phyloP scores from a whole-genome alignment of 768 basidiomycete genomes.

The Boletus reticuloceps region DNA sequence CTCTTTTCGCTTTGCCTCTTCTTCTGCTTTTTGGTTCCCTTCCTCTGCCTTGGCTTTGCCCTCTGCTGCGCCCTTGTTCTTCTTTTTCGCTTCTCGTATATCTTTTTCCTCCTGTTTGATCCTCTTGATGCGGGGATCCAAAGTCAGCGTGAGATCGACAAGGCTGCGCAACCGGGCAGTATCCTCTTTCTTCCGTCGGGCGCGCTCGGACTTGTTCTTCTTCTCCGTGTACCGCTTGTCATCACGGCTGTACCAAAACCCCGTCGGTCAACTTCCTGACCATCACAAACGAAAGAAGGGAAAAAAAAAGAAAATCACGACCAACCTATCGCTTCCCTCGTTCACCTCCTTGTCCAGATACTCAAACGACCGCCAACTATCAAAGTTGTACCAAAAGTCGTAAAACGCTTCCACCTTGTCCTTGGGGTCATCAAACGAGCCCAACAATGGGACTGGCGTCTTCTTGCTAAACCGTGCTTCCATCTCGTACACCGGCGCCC shows the following conservation, averaged over 20 bases:
- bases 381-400: conserved; percentile 99
- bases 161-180: conserved; percentile 82
- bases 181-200: conserved; percentile 96
- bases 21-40: conserved; percentile 64
- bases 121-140: conserved; percentile 94
- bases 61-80: conserved; percentile 46
- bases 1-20: conserved; percentile 73
- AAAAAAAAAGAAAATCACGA: conserved; percentile 7
- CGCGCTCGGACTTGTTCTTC: conserved; percentile 98
- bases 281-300: neutral
- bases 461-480: conserved; percentile 90
- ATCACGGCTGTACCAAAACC: conserved; percentile 64
- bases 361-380: conserved; percentile 97
- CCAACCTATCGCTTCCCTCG: conserved; percentile 92
- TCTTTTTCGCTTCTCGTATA: conserved; percentile 89
- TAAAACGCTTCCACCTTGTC: conserved; percentile 89
- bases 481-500: conserved; percentile 82
- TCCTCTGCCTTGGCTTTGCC: conserved; percentile 52
- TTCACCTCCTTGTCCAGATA: conserved; percentile 98
- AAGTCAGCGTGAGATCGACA: conserved; percentile 79
- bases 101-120: conserved; percentile 97
- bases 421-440: conserved; percentile 67
- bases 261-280: conserved; percentile 9
- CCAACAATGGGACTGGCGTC: conserved; percentile 82
- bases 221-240: conserved; percentile 99